Evolutionary conservation across 495 filamentous ascomycete genomes (phyloP), one percentile per base, ranked within the genome.

Genomic region (Jackrogersella multiformis): DNA sequence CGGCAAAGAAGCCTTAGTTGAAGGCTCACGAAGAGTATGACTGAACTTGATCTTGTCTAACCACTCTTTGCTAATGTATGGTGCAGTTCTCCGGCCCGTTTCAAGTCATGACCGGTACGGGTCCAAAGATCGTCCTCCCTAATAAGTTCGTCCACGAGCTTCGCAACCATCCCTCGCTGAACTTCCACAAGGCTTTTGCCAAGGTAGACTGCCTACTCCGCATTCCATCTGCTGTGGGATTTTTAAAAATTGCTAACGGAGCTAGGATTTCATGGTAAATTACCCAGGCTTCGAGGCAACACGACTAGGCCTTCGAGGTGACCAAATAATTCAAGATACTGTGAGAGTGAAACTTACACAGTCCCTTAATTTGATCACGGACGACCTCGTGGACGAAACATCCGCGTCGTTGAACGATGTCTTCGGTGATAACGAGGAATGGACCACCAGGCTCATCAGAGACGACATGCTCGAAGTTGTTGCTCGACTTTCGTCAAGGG

Each of bases 71-170:
- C 70, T 73, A 48, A 73, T 34, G 15, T 13, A 6, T 16, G 5
- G 16, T 35, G 9, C n/a, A 70, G 70, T 70, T 66, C 26, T 70
- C 70, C 26, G 74, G 69, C 2, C 72, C 74, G 5, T 74, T 74
- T 26, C 74, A 76, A 58, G 36, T 76, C 32, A 71, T 76, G 38
- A 69, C 74, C 1, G 67, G 49, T 66, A 71, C 69, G 0, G 74
- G 74, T 2, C 72, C 74, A 1, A 76, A 73, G 48, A 71, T 86
- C 45, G 61, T 86, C 35, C 55, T 86, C 39, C 80, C 82, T 7
- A 82, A 80, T n/a, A 75, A 71, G 44, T 82, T 78, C 64, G 76
- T 82, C 12, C 76, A 84, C 35, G 84, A 86, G 67, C 64, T 84
- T 49, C 83, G 83, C 59, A 82, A 74, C 57, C 68, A 83, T 34